Evolutionary conservation across 2,329 filamentous ascomycete genomes (phyloP), one percentile per base, ranked within the genome.

Genomic region (Neoarthrinium moseri): DNA sequence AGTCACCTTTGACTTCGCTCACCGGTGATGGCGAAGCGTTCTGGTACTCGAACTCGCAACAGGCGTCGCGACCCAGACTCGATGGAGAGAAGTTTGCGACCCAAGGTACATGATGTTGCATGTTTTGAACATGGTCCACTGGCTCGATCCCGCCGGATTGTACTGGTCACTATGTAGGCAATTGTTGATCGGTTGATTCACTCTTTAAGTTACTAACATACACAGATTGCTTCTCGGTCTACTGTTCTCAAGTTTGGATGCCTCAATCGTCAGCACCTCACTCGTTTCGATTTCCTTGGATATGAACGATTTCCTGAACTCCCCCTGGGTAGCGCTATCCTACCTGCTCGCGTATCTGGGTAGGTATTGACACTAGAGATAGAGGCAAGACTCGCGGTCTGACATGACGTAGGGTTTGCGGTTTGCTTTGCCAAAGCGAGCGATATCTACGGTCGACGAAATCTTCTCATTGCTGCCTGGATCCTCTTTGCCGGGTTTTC

Each of bases 301-400:
- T 39, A 63, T 80, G 13, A 54, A 69, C 7, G 72, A 80, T 51
- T 77, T 76, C 51, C 64, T 71, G 39, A 71, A 77, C 48, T 71
- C 73, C 3, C 71, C 75, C 22, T 82, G 78, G 78, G 71, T 80
- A 26, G 69, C 81, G 4, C 58, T 81, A 40, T 71, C 77, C 1
- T 82, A 82, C 51, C 67, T 82, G 8, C 57, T 82, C 18, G 77
- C 77, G 1, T 81, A 81, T 53, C 73, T 82, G 66, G 76, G 74
- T 74, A 57, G 47, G 65, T 47, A 23, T 18, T 26, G 7, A 4
- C n/a, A n/a, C n/a, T n/a, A n/a, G n/a, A n/a, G n/a, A n/a, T n/a
- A n/a, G n/a, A n/a, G n/a, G n/a, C 4, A 12, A n/a, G 15, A 4
- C 15, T 17, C 18, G 20, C 1, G n/a, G 24, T 3, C 5, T 7